Conservation (phyloP, 805 yeast genomes). For the Komagataella mondaviorum region DNA sequence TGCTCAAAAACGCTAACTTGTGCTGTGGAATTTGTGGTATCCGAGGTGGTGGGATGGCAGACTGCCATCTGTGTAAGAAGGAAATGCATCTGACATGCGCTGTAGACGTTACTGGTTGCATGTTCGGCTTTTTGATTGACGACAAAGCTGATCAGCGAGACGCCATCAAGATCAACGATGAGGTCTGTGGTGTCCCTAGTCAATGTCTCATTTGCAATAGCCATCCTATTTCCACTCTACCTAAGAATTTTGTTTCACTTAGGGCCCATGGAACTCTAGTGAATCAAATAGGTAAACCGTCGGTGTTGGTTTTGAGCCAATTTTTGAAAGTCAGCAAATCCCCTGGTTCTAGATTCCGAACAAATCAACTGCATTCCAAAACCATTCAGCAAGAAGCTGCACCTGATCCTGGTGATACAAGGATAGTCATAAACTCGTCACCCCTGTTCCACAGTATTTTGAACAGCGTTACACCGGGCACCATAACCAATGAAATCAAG, state of each 20-base stretch:
- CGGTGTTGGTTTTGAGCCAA: not conserved
- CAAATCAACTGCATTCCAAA: not conserved
- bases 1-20: conserved; percentile 16
- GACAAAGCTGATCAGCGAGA: conserved; percentile 11
- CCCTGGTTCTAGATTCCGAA: not conserved
- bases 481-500: not conserved
- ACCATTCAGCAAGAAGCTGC: not conserved
- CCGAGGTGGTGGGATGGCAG: conserved; percentile 34
- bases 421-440: not conserved
- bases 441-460: not conserved
- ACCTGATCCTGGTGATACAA: not conserved
- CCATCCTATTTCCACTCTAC: conserved; percentile 16
- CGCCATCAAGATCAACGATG: conserved; percentile 10
- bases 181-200: conserved; percentile 22
- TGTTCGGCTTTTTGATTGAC: conserved; percentile 24
- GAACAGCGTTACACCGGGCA: not conserved
- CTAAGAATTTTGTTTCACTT: conserved; percentile 12
- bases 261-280: conserved; percentile 10
- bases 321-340: not conserved
- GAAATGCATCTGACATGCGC: conserved; percentile 46
- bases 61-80: conserved; percentile 31
- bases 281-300: not conserved
- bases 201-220: conserved; percentile 31
- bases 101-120: conserved; percentile 27
- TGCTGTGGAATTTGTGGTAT: conserved; percentile 32